Percentiles rank a stretch among this genome's conserved stretches.
Evolutionary conservation across 1,139 yeast genomes (phyloP).

Genomic region (Ashbya aceris): DNA sequence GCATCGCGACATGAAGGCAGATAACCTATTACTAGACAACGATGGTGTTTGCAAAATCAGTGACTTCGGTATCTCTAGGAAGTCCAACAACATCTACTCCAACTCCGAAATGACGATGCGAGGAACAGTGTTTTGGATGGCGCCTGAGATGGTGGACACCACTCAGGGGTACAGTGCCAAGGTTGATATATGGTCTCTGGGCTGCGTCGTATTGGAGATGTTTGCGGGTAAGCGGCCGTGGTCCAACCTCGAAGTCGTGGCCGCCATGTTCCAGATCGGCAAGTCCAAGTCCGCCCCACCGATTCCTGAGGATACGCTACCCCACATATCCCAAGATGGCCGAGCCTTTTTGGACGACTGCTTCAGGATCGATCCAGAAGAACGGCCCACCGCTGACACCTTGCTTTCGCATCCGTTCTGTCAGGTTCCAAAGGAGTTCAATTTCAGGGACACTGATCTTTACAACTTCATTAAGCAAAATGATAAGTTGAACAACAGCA

Average conservation of each 20-base stretch:
- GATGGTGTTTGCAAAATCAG: slow-evolving; percentile 95
- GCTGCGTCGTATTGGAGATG: slow-evolving; percentile 96
- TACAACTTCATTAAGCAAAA: slow-evolving; percentile 46
- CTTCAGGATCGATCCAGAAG: slow-evolving; percentile 71
- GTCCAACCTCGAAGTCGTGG: slow-evolving; percentile 71
- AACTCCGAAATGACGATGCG: slow-evolving; percentile 97
- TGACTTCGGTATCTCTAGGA: slow-evolving; percentile 93
- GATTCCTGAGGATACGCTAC: slow-evolving; percentile 75
- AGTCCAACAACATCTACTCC: slow-evolving; percentile 76
- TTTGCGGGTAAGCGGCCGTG: slow-evolving; percentile 79
- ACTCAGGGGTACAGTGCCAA: slow-evolving; percentile 95
- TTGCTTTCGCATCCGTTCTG: slow-evolving; percentile 60
- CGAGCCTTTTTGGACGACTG: slow-evolving; percentile 65
- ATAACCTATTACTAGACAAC: slow-evolving; percentile 74
- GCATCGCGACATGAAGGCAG: slow-evolving; percentile 95
- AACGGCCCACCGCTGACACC: slow-evolving; percentile 78
- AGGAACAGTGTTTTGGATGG: slow-evolving; percentile 99
- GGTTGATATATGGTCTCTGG: slow-evolving; percentile 86
- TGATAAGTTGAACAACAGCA: slow-evolving; percentile 34
- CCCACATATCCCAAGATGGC: slow-evolving; percentile 54
- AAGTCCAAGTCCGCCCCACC: slow-evolving; percentile 84
- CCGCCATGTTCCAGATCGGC: slow-evolving; percentile 67
- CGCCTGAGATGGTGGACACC: slow-evolving; percentile 91
- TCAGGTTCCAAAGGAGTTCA: slow-evolving; percentile 38
- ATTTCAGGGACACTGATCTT: slow-evolving; percentile 55